Evolutionary conservation across 1,139 yeast species (phyloP).

Genomic region (Protomyces inouyei): DNA sequence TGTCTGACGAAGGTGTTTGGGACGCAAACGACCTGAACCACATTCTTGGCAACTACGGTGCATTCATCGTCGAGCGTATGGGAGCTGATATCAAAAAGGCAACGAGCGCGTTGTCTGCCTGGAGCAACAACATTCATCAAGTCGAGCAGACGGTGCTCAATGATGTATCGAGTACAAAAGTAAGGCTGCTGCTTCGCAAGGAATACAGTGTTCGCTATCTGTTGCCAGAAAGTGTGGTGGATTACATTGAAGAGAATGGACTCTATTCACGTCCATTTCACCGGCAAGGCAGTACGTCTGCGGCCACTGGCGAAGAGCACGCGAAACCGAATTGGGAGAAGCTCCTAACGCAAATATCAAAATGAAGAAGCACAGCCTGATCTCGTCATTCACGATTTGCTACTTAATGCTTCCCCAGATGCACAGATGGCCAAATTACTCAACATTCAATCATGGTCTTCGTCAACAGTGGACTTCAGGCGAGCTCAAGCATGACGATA

Average conservation of each 20-base stretch:
- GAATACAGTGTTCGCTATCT: slow-evolving; percentile 96
- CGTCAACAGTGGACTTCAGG: background rate
- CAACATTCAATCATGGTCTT: background rate
- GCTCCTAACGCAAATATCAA: slow-evolving; percentile 17
- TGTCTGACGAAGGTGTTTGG: slow-evolving; percentile 99
- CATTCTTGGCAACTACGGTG: slow-evolving; percentile 90
- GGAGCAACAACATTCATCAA: slow-evolving; percentile 63
- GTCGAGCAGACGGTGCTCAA: slow-evolving; percentile 93
- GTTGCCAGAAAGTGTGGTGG: slow-evolving; percentile 86
- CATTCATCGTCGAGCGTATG: slow-evolving; percentile 92
- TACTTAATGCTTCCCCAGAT: background rate
- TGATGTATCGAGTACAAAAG: slow-evolving; percentile 93
- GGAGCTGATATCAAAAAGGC: slow-evolving; percentile 69
- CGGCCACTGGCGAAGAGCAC: background rate
- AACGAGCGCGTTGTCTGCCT: slow-evolving; percentile 39
- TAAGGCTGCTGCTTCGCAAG: slow-evolving; percentile 80
- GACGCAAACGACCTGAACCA: slow-evolving; percentile 90
- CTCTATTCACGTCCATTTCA: slow-evolving; percentile 46
- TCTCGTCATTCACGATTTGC: background rate
- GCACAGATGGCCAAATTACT: background rate
- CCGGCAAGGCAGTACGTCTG: slow-evolving; percentile 1
- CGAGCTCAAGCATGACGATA: slow-evolving; percentile 17
- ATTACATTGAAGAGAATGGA: slow-evolving; percentile 89
- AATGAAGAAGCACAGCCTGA: background rate
- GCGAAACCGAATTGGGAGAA: slow-evolving; percentile 24